These are phyloP conservation scores for Malassezia globosa DNA, from an alignment of 1,284 basidiomycete genomes.

Conservation along the genomic window DNA sequence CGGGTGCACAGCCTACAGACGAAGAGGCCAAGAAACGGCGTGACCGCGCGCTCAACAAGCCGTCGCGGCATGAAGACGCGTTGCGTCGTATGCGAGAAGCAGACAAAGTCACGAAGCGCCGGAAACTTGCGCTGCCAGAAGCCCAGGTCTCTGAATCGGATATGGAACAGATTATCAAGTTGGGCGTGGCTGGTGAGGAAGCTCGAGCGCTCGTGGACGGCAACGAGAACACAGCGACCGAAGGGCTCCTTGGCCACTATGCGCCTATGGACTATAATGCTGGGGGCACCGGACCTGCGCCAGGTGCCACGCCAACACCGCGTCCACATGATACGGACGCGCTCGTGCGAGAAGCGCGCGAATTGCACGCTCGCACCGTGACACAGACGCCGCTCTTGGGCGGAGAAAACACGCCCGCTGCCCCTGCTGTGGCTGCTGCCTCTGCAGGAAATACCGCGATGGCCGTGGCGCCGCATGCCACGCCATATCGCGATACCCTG, in stretches of 20 bases:
- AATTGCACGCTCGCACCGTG: conserved; percentile 80
- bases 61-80: conserved; percentile 66
- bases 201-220: conserved; percentile 65
- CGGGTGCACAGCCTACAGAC: conserved; percentile 57
- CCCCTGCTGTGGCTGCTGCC: conserved; percentile 24
- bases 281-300: conserved; percentile 80
- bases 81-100: conserved; percentile 95
- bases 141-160: conserved; percentile 94
- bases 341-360: conserved; percentile 81
- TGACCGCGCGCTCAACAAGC: conserved; percentile 68
- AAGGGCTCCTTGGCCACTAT: conserved; percentile 77
- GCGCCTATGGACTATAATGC: conserved; percentile 70
- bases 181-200: conserved; percentile 80
- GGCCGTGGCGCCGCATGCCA: conserved; percentile 59
- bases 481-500: conserved; percentile 79
- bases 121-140: conserved; percentile 71
- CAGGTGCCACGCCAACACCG: conserved; percentile 52
- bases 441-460: no score
- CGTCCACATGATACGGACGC: conserved; percentile 21
- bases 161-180: conserved; percentile 96
- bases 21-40: conserved; percentile 51
- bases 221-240: conserved; percentile 56
- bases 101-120: conserved; percentile 78
- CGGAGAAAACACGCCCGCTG: conserved; percentile 88
- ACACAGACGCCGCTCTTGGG: conserved; percentile 89